Conservation (phyloP, 2,329 filamentous ascomycete species). For the Helotiales sp. region DNA sequence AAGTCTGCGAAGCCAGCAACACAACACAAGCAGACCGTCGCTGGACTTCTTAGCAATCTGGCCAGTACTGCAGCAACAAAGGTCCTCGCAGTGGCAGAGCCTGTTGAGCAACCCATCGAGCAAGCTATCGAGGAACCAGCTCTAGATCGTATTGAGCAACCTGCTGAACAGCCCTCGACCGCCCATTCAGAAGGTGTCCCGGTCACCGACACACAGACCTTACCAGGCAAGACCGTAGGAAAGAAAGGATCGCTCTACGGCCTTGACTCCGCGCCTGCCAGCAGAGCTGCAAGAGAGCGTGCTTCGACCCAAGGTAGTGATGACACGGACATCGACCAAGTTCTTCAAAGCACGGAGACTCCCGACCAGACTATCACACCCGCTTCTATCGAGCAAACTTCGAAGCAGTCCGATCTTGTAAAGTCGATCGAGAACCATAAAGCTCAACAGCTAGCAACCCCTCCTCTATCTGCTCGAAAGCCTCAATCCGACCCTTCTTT, state of each 20-base stretch:
- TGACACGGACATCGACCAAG: not conserved
- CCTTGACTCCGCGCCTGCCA: not conserved
- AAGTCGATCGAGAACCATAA: not conserved
- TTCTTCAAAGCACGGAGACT: not conserved
- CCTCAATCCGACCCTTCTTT: not conserved
- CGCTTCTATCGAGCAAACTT: not conserved
- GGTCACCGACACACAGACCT: too few species aligned
- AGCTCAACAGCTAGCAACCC: not conserved
- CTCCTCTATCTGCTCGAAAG: not conserved
- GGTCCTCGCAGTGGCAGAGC: not conserved
- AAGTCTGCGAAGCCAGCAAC: not conserved
- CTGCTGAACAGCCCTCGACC: too few species aligned
- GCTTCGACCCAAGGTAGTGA: not conserved
- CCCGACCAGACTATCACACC: not conserved
- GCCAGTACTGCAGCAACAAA: not conserved
- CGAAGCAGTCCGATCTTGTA: not conserved
- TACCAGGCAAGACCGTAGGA: too few species aligned
- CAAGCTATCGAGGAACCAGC: not conserved
- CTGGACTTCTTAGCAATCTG: not conserved
- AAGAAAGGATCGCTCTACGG: not conserved
- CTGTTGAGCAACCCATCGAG: not conserved
- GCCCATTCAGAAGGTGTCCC: too few species aligned
- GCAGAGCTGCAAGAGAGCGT: not conserved
- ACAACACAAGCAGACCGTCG: not conserved
- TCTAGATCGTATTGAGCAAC: too few species aligned